Evolutionary conservation across 1,284 basidiomycete genomes (phyloP).

Genomic region (Apiotrichum veenhuisii): DNA sequence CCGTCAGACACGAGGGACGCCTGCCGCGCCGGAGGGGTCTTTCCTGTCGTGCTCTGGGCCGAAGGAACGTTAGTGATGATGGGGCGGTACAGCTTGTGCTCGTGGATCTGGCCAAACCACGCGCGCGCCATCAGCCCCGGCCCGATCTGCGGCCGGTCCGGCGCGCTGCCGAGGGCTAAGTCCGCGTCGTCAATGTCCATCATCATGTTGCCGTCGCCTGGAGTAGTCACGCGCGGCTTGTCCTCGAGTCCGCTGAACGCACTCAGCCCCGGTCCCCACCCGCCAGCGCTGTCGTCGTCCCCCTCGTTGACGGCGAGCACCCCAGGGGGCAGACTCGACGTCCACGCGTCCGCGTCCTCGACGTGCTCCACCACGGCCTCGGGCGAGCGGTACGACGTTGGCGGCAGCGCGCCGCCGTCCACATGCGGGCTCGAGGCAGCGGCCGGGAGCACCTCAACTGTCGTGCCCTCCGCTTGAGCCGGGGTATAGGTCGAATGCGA

Average conservation of each 20-base stretch:
- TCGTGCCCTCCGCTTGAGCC: too few relatives aligned
- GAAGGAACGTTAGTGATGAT: conserved; percentile 28
- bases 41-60: background rate
- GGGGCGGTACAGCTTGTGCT: conserved; percentile 34
- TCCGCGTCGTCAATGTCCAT: conserved; percentile 24
- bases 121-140: conserved; percentile 30
- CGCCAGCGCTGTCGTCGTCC: too few relatives aligned
- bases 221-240: too few relatives aligned
- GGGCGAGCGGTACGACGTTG: conserved; percentile 32
- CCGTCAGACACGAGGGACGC: background rate
- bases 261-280: background rate
- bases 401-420: conserved; percentile 4
- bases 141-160: conserved; percentile 35
- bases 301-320: conserved; percentile 34
- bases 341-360: conserved; percentile 35
- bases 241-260: too few relatives aligned
- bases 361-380: conserved; percentile 40
- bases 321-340: conserved; percentile 30
- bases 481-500: too few relatives aligned
- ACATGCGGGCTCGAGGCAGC: background rate
- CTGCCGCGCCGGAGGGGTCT: background rate
- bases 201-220: too few relatives aligned
- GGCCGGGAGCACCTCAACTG: background rate
- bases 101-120: conserved; percentile 29
- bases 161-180: background rate